Evolutionary conservation across 2,329 filamentous ascomycete genomes (phyloP), one percentile per base, ranked within the genome.

Genomic region (Colletotrichum acutatum): DNA sequence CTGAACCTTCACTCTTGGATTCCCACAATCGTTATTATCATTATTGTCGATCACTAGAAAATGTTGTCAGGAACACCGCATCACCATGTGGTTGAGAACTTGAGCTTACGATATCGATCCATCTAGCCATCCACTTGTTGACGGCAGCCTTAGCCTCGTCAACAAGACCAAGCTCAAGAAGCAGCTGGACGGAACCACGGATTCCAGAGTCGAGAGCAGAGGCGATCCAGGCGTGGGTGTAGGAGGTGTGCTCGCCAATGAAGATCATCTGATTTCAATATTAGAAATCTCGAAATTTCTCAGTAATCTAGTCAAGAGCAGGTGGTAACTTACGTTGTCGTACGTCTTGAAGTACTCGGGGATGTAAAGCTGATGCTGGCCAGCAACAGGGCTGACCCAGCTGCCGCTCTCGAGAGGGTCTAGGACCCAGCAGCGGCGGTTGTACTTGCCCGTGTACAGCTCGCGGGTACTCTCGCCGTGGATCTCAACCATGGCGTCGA

Each of bases 311-410:
- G 42, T 5, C 22, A 58, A 9, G 14, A 2, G 46, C 14, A 26
- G 16, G 5, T 8, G 19, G 11, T n/a, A n/a, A 78, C 82, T 76
- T 65, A 86, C 84, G 60, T 91, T 89, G 74, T 87, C 87, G 79
- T 94, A 90, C 0, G 91, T 94, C 78, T 91, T 88, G 77, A 92
- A 93, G 78, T 93, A 94, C n/a, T 92, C 90, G 0, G 93, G 92
- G 9, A 94, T 83, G 76, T 92, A 94, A 28, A 94, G 78, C 75
- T 92, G 87, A 77, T 94, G 92, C 82, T 94, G 91, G 0, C 91
- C 91, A 0, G 90, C 83, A 0, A 84, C 81, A 0, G 92, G 91
- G 5, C 81, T 80, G 1, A 88, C 88, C 92, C 91, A 94, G 7
- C 88, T 88, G 5, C 89, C 91, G 1, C 86, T 87, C 79, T 91